These are phyloP conservation scores for Moringa oleifera DNA, from an alignment of 345 rosid genomes.

Conservation along the genomic window DNA sequence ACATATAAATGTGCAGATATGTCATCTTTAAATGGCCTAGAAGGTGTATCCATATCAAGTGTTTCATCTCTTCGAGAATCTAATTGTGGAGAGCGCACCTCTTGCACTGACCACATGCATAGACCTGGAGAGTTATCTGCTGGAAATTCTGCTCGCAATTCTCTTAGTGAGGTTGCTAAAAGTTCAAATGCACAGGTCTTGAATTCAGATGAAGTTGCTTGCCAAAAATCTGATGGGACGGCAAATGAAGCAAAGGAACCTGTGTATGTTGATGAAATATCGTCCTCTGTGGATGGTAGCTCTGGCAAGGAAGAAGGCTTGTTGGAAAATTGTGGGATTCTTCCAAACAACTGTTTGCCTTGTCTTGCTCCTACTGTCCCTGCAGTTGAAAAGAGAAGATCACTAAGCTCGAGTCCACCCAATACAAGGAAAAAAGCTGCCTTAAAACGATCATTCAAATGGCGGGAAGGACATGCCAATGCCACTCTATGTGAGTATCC, in stretches of 20 bases:
- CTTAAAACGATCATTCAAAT: constrained; percentile 64
- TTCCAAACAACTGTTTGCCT: constrained; percentile 79
- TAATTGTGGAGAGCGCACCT: constrained; percentile 28
- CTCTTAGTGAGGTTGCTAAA: constrained; percentile 23
- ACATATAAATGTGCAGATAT: constrained; percentile 41
- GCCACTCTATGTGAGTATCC: constrained; percentile 53
- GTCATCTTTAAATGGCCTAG: constrained; percentile 52
- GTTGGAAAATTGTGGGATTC: constrained; percentile 60
- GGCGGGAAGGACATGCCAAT: constrained; percentile 73
- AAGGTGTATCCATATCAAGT: constrained; percentile 47
- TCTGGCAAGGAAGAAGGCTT: constrained; percentile 39
- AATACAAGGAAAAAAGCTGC: constrained; percentile 49
- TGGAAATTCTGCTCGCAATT: constrained; percentile 32
- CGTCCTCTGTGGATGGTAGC: constrained; percentile 50
- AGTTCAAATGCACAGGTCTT: constrained; percentile 24
- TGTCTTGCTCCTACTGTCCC: constrained; percentile 65
- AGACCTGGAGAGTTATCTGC: constrained; percentile 31
- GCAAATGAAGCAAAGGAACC: constrained; percentile 37
- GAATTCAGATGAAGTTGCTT: constrained; percentile 27
- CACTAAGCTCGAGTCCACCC: constrained; percentile 65
- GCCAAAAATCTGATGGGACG: constrained; percentile 25
- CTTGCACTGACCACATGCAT: constrained; percentile 29
- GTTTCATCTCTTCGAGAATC: constrained; percentile 34
- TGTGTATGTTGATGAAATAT: constrained; percentile 47
- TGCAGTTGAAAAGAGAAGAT: constrained; percentile 65